Evolutionary conservation across 306 rosid genomes (phyloP), one percentile per base, ranked within the genome.

Genomic region (Vigna trinervia): DNA sequence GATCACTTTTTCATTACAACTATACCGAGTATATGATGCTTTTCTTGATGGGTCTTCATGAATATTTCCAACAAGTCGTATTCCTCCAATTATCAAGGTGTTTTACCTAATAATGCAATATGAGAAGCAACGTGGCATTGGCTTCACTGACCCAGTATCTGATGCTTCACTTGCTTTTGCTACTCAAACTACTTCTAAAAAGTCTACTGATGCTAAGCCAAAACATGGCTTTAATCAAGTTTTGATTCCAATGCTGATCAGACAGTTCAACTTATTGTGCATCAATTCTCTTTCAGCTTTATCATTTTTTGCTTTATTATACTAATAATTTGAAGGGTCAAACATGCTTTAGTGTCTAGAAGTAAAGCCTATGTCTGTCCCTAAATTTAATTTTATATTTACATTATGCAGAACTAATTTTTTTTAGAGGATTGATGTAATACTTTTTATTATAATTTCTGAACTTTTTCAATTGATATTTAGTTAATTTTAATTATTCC

Each of bases 111-210:
- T 30, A 19, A n/a, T 23, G 36, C 2, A 57, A 57, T n/a, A 57
- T 60, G 45, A 14, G 12, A 30, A 20, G 45, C 67, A 60, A 23
- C 45, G 12, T 30, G 67, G 12, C 41, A 30, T 32, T 60, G 67
- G 45, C 67, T 14, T 41, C 7, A 30, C 11, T 30, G 17, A 28
- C 41, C 28, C 65, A 28, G 65, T 12, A 30, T 59, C 19, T 59
- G 65, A 59, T 59, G 65, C 41, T 59, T 19, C 45, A 60, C 22
- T 60, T 60, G 67, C 67, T 30, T 60, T 32, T 26, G 19, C 41
- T 59, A 28, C 65, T 59, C 65, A 13, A 13, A 0, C 20, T 60
- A 20, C 20, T 30, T 32, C 67, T 14, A 15, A 60, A 59, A 28
- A 1, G 4, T 60, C 22, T 3, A 30, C 45, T 30, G 43, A 30